Evolutionary conservation across 2,329 filamentous ascomycete genomes (phyloP), one percentile per base, ranked within the genome.

Genomic region (Alternaria gaisen): DNA sequence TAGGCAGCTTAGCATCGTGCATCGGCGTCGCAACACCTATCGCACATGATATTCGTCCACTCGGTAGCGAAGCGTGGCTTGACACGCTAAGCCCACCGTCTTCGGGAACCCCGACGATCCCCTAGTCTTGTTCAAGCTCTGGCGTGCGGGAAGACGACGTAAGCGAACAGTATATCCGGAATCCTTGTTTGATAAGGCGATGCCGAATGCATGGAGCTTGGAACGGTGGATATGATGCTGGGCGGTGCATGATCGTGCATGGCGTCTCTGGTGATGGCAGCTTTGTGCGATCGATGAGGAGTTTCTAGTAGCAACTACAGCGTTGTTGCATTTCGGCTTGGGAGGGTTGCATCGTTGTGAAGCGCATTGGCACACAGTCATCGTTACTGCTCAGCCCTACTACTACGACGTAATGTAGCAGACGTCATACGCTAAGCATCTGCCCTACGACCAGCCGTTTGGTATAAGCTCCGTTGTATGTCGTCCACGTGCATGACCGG

Each of bases 161-260:
- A 50, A 50, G 30, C 46, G 46, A 50, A 36, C 32, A 36, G 14
- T 14, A 22, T n/a, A 36, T 32, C 30, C 18, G 32, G 16, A 26
- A 44, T 36, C 40, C 52, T 42, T 43, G 52, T 54, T 40, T 53
- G 20, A 44, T 20, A 54, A 54, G 40, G 52, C 52, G 52, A 54
- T 32, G 52, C 52, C 52, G 52, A 44, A 54, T 42, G 40, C 40
- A 44, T 20, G 20, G 51, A 32, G 22, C 38, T 20, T 30, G 51
- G 18, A 34, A 43, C 26, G 26, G 20, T 14, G 51, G 51, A 24
- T 53, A 22, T 43, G 38, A 43, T 20, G 40, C 46, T 50, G 32
- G 46, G 32, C 30, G 20, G 30, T 38, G 46, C 46, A 38, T 36
- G 32, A 9, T 50, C 34, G 32, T 36, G 46, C 20, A 22, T 36